Evolutionary conservation across 148 eudicot species (phyloP).

Genomic region (Chenopodium suecicum): DNA sequence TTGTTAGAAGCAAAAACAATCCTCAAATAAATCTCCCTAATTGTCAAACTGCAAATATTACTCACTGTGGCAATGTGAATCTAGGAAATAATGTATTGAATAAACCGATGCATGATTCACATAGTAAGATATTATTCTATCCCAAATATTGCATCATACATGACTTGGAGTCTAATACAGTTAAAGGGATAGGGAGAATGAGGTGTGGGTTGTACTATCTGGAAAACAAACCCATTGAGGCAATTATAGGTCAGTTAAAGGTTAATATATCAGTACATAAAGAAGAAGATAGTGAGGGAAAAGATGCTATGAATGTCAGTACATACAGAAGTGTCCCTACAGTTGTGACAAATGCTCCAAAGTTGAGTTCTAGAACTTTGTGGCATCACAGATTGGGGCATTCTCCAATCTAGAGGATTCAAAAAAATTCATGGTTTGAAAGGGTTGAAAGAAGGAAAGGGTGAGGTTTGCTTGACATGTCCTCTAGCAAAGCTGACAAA

Average conservation of each 20-base stretch:
- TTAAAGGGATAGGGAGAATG: too few relatives aligned
- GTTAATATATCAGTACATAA: too few relatives aligned
- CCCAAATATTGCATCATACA: neutral
- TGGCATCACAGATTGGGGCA: constrained; percentile 3
- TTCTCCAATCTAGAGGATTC: neutral
- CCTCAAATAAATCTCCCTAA: neutral
- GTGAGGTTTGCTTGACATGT: neutral
- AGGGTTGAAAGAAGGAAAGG: too few relatives aligned
- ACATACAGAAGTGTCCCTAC: too few relatives aligned
- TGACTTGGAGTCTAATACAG: neutral
- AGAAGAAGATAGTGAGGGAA: too few relatives aligned
- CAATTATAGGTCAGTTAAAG: too few relatives aligned
- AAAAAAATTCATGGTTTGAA: neutral
- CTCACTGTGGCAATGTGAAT: neutral
- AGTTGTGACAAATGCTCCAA: neutral
- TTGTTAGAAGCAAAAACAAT: too few relatives aligned
- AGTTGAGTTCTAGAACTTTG: neutral
- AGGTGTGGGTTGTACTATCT: neutral
- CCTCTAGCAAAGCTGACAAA: neutral
- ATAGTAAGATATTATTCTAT: neutral
- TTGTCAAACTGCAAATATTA: neutral
- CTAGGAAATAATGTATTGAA: neutral
- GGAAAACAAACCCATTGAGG: neutral
- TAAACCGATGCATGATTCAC: neutral
- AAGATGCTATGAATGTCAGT: too few relatives aligned